A percentile compares a stretch with the other conserved stretches of the same genome.
These are phyloP conservation scores for Trichoderma guizhouense DNA, from an alignment of 2,329 filamentous ascomycete genomes.

Conservation along the genomic window DNA sequence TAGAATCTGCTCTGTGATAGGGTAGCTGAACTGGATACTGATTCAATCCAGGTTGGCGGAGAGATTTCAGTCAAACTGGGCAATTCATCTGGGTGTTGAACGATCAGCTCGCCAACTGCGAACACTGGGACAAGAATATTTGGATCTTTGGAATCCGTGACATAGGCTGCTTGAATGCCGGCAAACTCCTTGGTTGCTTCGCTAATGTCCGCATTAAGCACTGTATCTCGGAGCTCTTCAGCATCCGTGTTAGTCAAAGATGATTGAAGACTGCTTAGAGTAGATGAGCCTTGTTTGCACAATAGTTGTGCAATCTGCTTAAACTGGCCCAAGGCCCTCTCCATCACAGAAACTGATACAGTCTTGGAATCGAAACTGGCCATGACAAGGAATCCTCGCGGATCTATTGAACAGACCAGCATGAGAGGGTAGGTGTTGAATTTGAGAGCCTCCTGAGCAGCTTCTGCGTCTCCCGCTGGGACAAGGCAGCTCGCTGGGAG, in stretches of 20 bases:
- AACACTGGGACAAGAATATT: slow-evolving; percentile 39
- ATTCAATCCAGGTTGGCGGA: neutral
- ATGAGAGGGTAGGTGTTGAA: slow-evolving; percentile 62
- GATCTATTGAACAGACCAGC: slow-evolving; percentile 60
- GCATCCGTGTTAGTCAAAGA: slow-evolving; percentile 35
- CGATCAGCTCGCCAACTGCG: slow-evolving; percentile 43
- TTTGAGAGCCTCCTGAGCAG: slow-evolving; percentile 57
- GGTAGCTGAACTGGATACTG: slow-evolving; percentile 15
- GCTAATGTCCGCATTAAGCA: slow-evolving; percentile 19
- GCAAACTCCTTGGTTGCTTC: slow-evolving; percentile 25
- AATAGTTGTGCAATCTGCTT: slow-evolving; percentile 49
- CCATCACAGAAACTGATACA: slow-evolving; percentile 49
- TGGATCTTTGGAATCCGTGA: slow-evolving; percentile 38
- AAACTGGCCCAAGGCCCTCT: slow-evolving; percentile 52
- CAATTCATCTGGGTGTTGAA: slow-evolving; percentile 29
- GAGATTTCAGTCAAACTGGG: neutral
- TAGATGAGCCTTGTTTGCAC: slow-evolving; percentile 35
- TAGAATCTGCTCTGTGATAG: slow-evolving; percentile 31
- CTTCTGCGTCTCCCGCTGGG: slow-evolving; percentile 53
- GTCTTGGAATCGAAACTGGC: slow-evolving; percentile 64
- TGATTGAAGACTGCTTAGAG: slow-evolving; percentile 32
- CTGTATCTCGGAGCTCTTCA: slow-evolving; percentile 30
- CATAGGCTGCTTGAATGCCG: slow-evolving; percentile 34
- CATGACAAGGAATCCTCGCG: slow-evolving; percentile 55
- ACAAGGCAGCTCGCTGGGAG: slow-evolving; percentile 51